These are phyloP conservation scores for Yamadazyma sp. DNA, from an alignment of 805 yeast species.

Conservation along the genomic window DNA sequence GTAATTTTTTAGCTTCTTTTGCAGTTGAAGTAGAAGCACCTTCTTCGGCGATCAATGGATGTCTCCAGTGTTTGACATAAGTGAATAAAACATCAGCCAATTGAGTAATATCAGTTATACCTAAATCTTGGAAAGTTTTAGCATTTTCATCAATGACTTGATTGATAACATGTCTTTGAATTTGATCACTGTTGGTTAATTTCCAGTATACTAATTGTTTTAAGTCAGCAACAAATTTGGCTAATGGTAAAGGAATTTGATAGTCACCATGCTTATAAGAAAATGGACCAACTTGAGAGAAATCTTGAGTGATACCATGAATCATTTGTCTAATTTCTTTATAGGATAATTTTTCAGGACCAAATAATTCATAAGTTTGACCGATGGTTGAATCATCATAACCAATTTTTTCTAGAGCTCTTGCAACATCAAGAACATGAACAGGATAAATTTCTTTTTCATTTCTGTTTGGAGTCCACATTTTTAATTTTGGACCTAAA, in stretches of 20 bases:
- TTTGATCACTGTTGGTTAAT: constrained; percentile 65
- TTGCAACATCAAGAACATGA: constrained; percentile 75
- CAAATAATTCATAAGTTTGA: constrained; percentile 69
- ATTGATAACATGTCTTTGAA: constrained; percentile 67
- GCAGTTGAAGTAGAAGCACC: constrained; percentile 33
- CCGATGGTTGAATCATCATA: constrained; percentile 80
- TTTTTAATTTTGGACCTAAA: constrained; percentile 51
- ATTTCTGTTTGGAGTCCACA: constrained; percentile 65
- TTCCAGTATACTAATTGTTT: constrained; percentile 45
- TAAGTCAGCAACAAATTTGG: constrained; percentile 43
- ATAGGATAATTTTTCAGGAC: constrained; percentile 62
- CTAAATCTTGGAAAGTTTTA: constrained; percentile 66
- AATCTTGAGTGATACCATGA: constrained; percentile 55
- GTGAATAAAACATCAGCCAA: constrained; percentile 45
- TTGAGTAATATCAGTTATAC: constrained; percentile 45
- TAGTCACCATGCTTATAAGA: constrained; percentile 42
- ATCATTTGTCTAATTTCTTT: constrained; percentile 68
- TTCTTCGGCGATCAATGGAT: constrained; percentile 46
- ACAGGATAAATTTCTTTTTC: constrained; percentile 65
- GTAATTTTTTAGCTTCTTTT: constrained; percentile 40
- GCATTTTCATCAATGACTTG: constrained; percentile 62
- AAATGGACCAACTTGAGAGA: constrained; percentile 43
- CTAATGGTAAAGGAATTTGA: constrained; percentile 41
- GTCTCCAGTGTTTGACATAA: constrained; percentile 48
- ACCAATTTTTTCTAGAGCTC: constrained; percentile 74